These are phyloP conservation scores for Erythrobasidium yunnanense DNA, from an alignment of 768 basidiomycete genomes.

Conservation along the genomic window DNA sequence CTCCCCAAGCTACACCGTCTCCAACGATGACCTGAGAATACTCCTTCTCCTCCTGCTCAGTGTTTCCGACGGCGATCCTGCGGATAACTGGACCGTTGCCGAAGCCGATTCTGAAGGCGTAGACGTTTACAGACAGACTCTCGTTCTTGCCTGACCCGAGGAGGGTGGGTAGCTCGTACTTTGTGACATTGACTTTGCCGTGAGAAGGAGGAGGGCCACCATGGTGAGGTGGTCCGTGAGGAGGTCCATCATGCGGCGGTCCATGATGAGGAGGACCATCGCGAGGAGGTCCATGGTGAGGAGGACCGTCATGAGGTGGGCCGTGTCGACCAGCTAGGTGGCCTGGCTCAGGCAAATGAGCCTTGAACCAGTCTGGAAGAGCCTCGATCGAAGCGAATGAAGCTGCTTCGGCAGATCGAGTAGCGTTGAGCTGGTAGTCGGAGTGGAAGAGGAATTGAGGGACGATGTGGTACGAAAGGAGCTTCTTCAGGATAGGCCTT, in stretches of 20 bases:
- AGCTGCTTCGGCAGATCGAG: not conserved
- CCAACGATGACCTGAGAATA: slow-evolving; percentile 39
- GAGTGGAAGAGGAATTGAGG: slow-evolving; percentile 41
- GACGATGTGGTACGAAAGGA: slow-evolving; percentile 43
- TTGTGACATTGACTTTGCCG: slow-evolving; percentile 31
- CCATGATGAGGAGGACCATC: slow-evolving; percentile 6
- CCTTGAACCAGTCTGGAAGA: not conserved
- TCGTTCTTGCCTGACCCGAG: slow-evolving; percentile 30
- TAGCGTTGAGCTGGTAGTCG: slow-evolving; percentile 40
- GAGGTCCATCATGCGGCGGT: no score
- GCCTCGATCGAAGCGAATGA: not conserved
- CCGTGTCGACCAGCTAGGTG: not conserved
- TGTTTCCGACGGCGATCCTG: slow-evolving; percentile 24
- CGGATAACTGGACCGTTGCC: slow-evolving; percentile 33
- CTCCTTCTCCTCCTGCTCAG: not conserved
- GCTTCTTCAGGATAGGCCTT: slow-evolving; percentile 38
- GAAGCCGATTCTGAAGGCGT: slow-evolving; percentile 27
- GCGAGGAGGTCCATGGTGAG: not conserved
- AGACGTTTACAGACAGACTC: slow-evolving; percentile 32
- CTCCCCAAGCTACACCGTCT: slow-evolving; percentile 43
- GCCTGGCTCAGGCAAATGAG: not conserved
- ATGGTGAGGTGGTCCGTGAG: not conserved
- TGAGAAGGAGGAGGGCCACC: slow-evolving; percentile 7
- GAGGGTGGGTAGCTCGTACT: slow-evolving; percentile 35
- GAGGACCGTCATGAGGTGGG: not conserved